phyloP scores from a whole-genome alignment of 495 filamentous ascomycete species.

The Penicillium subrubescens region DNA sequence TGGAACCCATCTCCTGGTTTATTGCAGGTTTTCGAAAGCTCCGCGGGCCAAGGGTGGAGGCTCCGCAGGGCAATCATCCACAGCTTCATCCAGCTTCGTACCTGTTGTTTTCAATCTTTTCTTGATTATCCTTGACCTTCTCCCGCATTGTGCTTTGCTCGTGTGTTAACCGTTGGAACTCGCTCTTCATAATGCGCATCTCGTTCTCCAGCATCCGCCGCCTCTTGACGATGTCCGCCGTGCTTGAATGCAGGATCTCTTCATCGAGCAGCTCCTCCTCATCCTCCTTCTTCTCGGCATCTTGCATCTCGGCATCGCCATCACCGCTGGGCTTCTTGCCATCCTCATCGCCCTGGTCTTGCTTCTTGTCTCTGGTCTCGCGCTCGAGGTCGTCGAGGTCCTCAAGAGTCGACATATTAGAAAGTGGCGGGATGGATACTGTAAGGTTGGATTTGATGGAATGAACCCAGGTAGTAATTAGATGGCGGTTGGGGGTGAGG shows the following conservation, averaged over 20 bases:
- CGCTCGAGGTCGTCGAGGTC: constrained; percentile 79
- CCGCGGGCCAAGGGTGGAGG: constrained; percentile 11
- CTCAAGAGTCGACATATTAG: constrained; percentile 80
- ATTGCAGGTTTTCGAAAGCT: constrained; percentile 14
- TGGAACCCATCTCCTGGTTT: background rate
- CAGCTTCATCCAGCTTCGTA: constrained; percentile 37
- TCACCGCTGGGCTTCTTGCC: constrained; percentile 61
- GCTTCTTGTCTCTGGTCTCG: constrained; percentile 75
- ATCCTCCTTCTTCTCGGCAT: constrained; percentile 69
- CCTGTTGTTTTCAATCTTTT: constrained; percentile 99
- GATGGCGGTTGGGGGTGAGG: constrained; percentile 14
- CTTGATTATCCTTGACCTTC: constrained; percentile 97
- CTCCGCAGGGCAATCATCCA: constrained; percentile 1
- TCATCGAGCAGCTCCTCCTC: constrained; percentile 83
- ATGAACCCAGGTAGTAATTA: constrained; percentile 4
- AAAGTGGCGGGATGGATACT: constrained; percentile 13
- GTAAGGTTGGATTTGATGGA: constrained; percentile 9
- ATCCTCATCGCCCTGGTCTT: constrained; percentile 58
- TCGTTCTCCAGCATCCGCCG: constrained; percentile 93
- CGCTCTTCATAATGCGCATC: constrained; percentile 96
- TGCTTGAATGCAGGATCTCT: constrained; percentile 87
- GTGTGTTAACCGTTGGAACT: constrained; percentile 89
- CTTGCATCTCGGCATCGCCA: constrained; percentile 86
- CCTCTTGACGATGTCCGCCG: constrained; percentile 86
- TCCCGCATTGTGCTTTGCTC: constrained; percentile 94